phyloP scores from a whole-genome alignment of 257 asterid genomes.

The Forsythia suspensa region DNA sequence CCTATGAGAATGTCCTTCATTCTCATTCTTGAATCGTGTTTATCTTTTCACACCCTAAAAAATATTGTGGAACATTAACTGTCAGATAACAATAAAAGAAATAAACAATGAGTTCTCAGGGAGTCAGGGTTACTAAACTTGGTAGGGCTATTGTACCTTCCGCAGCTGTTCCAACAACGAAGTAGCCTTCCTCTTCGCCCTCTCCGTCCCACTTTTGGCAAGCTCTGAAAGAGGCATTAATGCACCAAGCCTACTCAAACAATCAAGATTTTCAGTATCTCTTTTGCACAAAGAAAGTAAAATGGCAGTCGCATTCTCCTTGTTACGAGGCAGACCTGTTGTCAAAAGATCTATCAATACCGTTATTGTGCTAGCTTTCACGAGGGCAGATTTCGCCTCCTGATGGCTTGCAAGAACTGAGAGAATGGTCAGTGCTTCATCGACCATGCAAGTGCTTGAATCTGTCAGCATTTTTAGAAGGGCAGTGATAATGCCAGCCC shows the following conservation, averaged over 20 bases:
- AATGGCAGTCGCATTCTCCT: conserved; percentile 75
- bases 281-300: conserved; percentile 80
- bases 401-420: conserved; percentile 81
- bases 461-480: conserved; percentile 76
- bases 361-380: conserved; percentile 69
- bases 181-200: conserved; percentile 79
- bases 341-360: conserved; percentile 67
- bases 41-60: conserved; percentile 40
- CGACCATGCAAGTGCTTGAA: conserved; percentile 66
- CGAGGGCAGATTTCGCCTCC: conserved; percentile 71
- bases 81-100: conserved; percentile 38
- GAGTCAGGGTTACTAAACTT: conserved; percentile 16
- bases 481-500: conserved; percentile 74
- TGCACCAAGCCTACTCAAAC: conserved; percentile 75
- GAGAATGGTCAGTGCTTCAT: conserved; percentile 83
- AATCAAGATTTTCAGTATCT: conserved; percentile 59
- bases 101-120: conserved; percentile 6
- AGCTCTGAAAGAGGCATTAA: conserved; percentile 64
- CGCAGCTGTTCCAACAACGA: conserved; percentile 71
- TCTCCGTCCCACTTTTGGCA: conserved; percentile 72
- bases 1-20: conserved; percentile 36
- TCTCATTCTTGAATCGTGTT: conserved; percentile 38
- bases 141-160: conserved; percentile 43
- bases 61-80: conserved; percentile 28
- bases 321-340: conserved; percentile 62